phyloP scores from a whole-genome alignment of 176 grass and related monocot species.

The Saccharum officinarum region DNA sequence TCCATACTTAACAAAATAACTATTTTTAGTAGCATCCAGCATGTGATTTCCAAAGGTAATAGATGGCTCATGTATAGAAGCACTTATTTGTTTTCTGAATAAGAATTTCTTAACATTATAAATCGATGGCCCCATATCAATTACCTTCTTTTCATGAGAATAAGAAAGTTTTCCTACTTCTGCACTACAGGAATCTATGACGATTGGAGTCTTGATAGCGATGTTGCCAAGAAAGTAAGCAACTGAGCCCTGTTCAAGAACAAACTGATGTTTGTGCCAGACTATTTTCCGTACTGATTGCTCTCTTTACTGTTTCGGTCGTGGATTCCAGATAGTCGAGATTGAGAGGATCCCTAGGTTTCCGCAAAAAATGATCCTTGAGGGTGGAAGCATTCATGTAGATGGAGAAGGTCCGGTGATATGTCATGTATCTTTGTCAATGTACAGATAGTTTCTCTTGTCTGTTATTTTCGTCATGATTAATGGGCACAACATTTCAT shows the following conservation, averaged over 20 bases:
- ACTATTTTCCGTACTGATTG: not conserved
- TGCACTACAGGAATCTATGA: constrained; percentile 64
- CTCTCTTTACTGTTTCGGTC: not conserved
- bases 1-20: not conserved
- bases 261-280: not conserved
- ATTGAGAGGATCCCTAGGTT: constrained; percentile 72
- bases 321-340: constrained; percentile 59
- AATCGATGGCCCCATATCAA: not conserved
- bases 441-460: not conserved
- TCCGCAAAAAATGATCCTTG: constrained; percentile 77
- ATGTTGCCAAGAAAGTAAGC: constrained; percentile 75
- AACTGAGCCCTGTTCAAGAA: not conserved
- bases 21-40: not conserved
- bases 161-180: not conserved
- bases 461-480: not conserved
- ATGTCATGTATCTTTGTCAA: not conserved
- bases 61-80: not conserved
- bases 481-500: constrained; percentile 21
- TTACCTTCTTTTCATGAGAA: not conserved
- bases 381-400: constrained; percentile 97
- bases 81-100: not conserved
- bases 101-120: not conserved
- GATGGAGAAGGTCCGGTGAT: constrained; percentile 74
- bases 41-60: not conserved
- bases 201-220: constrained; percentile 78